Evolutionary conservation across 2,329 filamentous ascomycete species (phyloP).

Genomic region (Colletotrichum falcatum): DNA sequence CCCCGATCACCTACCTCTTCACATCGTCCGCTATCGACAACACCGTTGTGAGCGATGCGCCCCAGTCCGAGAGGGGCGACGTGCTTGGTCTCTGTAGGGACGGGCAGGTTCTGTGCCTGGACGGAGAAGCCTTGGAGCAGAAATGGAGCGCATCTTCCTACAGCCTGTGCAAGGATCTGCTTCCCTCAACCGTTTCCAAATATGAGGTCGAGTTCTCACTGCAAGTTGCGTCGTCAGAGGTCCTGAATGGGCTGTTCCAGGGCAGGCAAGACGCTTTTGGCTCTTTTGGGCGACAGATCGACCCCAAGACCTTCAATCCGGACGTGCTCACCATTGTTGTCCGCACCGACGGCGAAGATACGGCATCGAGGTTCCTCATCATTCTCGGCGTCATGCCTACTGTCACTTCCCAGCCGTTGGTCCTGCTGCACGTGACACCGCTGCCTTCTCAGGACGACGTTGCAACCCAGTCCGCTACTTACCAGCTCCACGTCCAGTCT

Average conservation of each 20-base stretch:
- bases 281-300: conserved; percentile 61
- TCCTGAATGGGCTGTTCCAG: conserved; percentile 67
- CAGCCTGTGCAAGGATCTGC: conserved; percentile 56
- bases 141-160: conserved; percentile 61
- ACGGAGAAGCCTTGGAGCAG: conserved; percentile 64
- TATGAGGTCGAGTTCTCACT: conserved; percentile 64
- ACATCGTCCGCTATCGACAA: conserved; percentile 46
- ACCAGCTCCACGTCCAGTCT: conserved; percentile 71
- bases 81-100: conserved; percentile 70
- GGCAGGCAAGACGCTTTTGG: conserved; percentile 64
- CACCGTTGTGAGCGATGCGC: conserved; percentile 10
- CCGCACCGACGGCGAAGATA: conserved; percentile 45
- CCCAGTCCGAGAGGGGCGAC: conserved; percentile 44
- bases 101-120: conserved; percentile 71
- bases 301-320: conserved; percentile 57
- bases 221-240: conserved; percentile 59
- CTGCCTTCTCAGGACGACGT: conserved; percentile 46
- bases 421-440: conserved; percentile 55
- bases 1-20: conserved; percentile 58
- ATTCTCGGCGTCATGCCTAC: conserved; percentile 48
- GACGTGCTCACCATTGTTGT: conserved; percentile 68
- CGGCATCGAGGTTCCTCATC: conserved; percentile 48
- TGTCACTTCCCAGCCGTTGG: conserved; percentile 45
- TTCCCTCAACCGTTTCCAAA: conserved; percentile 47
- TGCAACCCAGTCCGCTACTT: conserved; percentile 48